These are phyloP conservation scores for Flaveria trinervia DNA, from an alignment of 129 eudicot genomes.

Conservation along the genomic window DNA sequence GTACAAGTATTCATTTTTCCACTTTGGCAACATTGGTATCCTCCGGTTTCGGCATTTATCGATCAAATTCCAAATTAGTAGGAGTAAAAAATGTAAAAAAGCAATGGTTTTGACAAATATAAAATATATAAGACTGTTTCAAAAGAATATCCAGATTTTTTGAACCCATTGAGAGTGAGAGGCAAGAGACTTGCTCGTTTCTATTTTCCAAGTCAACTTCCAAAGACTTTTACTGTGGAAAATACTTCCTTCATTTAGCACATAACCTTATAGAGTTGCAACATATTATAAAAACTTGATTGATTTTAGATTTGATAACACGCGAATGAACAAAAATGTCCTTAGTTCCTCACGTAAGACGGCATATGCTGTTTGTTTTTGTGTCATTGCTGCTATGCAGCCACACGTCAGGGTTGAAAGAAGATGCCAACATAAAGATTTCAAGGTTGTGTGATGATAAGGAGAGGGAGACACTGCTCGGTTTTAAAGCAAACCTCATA, in stretches of 20 bases:
- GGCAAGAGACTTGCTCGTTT: neutral
- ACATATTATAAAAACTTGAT: neutral
- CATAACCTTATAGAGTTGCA: neutral
- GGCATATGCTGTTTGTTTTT: neutral
- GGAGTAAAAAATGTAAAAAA: too few species aligned
- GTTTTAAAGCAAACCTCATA: conserved; percentile 18
- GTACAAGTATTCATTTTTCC: too few species aligned
- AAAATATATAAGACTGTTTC: neutral
- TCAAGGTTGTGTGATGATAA: neutral
- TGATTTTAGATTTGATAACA: neutral
- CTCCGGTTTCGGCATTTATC: too few species aligned
- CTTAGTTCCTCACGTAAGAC: neutral
- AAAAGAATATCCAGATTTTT: neutral
- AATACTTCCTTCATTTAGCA: neutral
- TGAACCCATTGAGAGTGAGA: neutral
- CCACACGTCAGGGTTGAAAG: neutral
- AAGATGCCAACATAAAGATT: conserved; percentile 7
- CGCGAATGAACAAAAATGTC: neutral
- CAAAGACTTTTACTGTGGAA: neutral
- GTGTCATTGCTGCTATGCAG: neutral
- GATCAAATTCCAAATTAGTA: too few species aligned
- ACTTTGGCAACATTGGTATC: too few species aligned
- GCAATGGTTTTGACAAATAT: neutral
- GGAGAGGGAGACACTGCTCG: conserved; percentile 27
- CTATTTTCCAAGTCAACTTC: neutral